A percentile compares a stretch with the other conserved stretches of the same genome.
phyloP scores from a whole-genome alignment of 169 alveolate genomes.

The Plasmodium falciparum region DNA sequence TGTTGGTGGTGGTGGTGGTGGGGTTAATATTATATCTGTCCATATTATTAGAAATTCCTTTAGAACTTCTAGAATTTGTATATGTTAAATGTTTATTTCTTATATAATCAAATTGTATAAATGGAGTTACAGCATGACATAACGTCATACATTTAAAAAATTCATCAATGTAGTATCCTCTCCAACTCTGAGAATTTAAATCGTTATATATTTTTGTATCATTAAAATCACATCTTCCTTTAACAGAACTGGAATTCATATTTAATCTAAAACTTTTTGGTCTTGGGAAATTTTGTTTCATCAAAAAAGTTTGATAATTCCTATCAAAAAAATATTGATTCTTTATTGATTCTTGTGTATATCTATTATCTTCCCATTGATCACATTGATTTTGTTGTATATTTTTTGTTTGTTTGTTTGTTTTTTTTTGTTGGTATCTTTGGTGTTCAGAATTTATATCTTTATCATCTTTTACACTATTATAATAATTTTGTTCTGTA shows the following conservation, averaged over 20 bases:
- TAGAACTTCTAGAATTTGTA: constrained; percentile 47
- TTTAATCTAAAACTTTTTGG: constrained; percentile 58
- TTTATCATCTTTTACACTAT: background rate
- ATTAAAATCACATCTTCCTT: constrained; percentile 55
- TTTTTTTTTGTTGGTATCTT: no score
- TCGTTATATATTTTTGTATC: constrained; percentile 70
- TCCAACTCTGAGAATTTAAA: constrained; percentile 67
- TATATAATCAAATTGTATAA: constrained; percentile 58
- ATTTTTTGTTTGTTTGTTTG: no score
- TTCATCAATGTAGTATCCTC: constrained; percentile 75
- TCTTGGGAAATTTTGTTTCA: constrained; percentile 48
- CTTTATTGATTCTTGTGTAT: constrained; percentile 2
- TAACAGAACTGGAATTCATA: constrained; percentile 28
- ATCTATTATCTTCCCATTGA: background rate
- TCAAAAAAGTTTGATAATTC: constrained; percentile 47
- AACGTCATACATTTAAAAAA: constrained; percentile 75
- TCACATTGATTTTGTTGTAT: no score
- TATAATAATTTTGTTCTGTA: constrained; percentile 10
- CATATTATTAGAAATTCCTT: constrained; percentile 31
- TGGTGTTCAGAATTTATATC: background rate
- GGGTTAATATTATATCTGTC: background rate
- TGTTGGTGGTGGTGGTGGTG: no score
- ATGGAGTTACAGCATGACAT: constrained; percentile 67
- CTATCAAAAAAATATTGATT: constrained; percentile 20
- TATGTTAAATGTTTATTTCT: constrained; percentile 50